Evolutionary conservation across 208 protist genomes (phyloP).

Genomic region (Vickermania ingenoplastis): DNA sequence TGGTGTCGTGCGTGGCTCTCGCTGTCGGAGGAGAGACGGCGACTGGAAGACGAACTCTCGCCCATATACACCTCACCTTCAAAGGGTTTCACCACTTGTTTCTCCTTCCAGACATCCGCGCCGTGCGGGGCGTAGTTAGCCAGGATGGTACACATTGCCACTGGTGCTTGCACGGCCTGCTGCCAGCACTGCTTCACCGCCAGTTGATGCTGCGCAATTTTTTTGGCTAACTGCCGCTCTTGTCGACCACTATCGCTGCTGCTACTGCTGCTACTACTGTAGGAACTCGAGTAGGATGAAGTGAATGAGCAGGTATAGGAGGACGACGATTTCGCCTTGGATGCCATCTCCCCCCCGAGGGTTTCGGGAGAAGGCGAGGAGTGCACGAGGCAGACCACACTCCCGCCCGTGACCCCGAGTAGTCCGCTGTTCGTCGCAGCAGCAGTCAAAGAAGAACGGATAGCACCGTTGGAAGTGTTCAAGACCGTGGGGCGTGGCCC

Average conservation of each 20-base stretch:
- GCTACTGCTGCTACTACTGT: neutral
- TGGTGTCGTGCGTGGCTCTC: slow-evolving; percentile 4
- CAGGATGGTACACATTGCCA: slow-evolving; percentile 58
- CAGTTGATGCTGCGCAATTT: neutral
- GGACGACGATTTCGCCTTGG: no score
- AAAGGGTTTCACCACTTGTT: slow-evolving; percentile 68
- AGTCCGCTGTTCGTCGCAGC: no score
- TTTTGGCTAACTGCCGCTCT: neutral
- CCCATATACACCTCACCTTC: slow-evolving; percentile 22
- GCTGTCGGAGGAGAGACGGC: neutral
- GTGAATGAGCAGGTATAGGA: no score
- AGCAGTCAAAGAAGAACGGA: no score
- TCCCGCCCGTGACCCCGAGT: no score
- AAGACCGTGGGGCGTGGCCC: no score
- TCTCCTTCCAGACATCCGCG: slow-evolving; percentile 40
- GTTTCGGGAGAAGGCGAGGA: no score
- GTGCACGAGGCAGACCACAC: no score
- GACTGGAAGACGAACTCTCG: slow-evolving; percentile 1
- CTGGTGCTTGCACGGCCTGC: slow-evolving; percentile 9
- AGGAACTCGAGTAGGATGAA: no score
- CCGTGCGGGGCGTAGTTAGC: slow-evolving; percentile 39
- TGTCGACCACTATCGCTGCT: neutral
- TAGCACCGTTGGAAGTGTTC: no score
- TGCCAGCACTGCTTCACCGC: slow-evolving; percentile 1
- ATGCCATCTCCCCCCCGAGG: no score